These are phyloP conservation scores for Astragalus membranaceus DNA, from an alignment of 306 rosid genomes.

Conservation along the genomic window DNA sequence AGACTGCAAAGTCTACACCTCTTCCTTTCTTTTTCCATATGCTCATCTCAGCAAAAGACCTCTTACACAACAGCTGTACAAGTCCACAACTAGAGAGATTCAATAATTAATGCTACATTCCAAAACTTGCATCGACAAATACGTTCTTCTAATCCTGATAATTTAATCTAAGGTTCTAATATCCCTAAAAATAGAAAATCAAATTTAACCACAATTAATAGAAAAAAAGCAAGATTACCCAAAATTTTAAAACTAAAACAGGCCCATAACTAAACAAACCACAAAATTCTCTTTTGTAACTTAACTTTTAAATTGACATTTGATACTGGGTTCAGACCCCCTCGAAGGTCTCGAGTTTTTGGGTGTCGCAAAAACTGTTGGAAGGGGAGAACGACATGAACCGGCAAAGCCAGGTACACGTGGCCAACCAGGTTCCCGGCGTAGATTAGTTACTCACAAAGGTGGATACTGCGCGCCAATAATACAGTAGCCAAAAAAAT, in stretches of 20 bases:
- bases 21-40: not conserved
- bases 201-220: not conserved
- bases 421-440: too few species aligned
- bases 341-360: too few species aligned
- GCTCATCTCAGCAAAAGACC: not conserved
- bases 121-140: not conserved
- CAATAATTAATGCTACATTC: not conserved
- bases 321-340: too few species aligned
- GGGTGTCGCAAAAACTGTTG: too few species aligned
- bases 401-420: too few species aligned
- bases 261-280: not conserved
- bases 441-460: too few species aligned
- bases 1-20: not conserved
- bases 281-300: not conserved
- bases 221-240: too few species aligned
- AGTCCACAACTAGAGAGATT: not conserved
- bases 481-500: too few species aligned
- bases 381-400: too few species aligned
- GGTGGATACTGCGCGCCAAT: too few species aligned
- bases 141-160: not conserved
- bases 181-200: not conserved
- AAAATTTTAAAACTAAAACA: not conserved
- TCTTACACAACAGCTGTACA: not conserved
- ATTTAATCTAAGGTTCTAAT: not conserved
- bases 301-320: not conserved